Conservation (phyloP, 805 yeast species). For the Peterozyma toletana region DNA sequence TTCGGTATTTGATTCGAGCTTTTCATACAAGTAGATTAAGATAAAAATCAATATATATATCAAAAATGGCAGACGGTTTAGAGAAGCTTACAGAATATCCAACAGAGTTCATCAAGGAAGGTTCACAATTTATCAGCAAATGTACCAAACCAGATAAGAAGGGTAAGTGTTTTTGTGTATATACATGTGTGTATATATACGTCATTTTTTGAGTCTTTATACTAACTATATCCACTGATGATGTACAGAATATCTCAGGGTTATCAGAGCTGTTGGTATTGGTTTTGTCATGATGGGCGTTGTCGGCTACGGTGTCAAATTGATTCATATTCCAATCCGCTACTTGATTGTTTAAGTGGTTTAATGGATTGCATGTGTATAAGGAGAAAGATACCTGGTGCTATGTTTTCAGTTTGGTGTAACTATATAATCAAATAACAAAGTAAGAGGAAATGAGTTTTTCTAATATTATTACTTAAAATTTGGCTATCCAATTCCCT, state of each 20-base stretch:
- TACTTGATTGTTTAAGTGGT: conserved; percentile 73
- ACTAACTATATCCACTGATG: conserved; percentile 14
- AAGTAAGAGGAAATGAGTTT: not conserved
- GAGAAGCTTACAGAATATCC: conserved; percentile 84
- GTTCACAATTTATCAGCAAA: conserved; percentile 78
- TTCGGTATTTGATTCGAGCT: too few species aligned
- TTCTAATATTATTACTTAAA: too few species aligned
- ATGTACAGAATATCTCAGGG: conserved; percentile 67
- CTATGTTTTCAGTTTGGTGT: not conserved
- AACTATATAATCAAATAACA: not conserved
- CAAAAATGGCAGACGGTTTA: conserved; percentile 47
- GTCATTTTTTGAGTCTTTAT: not conserved
- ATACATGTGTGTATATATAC: too few species aligned
- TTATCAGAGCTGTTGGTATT: conserved; percentile 91
- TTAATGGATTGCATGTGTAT: not conserved
- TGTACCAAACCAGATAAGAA: conserved; percentile 90
- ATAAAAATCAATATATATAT: not conserved
- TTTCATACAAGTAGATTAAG: too few species aligned
- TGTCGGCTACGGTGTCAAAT: conserved; percentile 92
- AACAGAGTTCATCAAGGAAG: conserved; percentile 85
- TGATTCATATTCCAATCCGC: conserved; percentile 93
- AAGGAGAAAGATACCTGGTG: not conserved
- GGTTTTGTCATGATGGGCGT: conserved; percentile 98
- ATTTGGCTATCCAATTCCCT: not conserved
- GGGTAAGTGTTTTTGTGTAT: conserved; percentile 38